phyloP scores from a whole-genome alignment of 73 alveolate genomes.

The Uronychia setigera region DNA sequence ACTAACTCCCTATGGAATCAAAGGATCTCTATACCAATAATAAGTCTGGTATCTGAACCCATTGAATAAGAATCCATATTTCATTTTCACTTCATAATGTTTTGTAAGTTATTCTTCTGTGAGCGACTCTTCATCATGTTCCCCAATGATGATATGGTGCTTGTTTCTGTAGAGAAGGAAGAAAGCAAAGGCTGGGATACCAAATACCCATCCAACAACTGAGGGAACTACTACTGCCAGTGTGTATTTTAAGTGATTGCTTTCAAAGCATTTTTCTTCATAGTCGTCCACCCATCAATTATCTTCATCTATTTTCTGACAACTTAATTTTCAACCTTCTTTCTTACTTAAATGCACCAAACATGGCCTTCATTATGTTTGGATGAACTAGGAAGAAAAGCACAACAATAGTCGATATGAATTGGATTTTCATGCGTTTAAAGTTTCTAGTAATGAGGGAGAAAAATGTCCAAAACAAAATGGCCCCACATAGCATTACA shows the following conservation, averaged over 20 bases:
- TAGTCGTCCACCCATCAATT: slow-evolving; percentile 34
- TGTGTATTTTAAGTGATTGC: slow-evolving; percentile 21
- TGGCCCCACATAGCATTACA: background rate
- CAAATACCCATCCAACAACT: slow-evolving; percentile 45
- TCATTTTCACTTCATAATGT: background rate
- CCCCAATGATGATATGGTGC: slow-evolving; percentile 10
- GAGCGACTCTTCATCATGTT: background rate
- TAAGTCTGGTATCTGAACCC: slow-evolving; percentile 29
- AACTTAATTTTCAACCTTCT: slow-evolving; percentile 33
- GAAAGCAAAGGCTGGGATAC: slow-evolving; percentile 45
- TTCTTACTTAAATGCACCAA: slow-evolving; percentile 41
- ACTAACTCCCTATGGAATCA: slow-evolving; percentile 31
- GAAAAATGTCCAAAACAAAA: background rate
- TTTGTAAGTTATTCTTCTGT: background rate
- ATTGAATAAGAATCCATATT: slow-evolving; percentile 50
- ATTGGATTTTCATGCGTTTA: background rate
- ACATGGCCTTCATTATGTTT: slow-evolving; percentile 51
- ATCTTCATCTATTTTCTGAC: slow-evolving; percentile 36
- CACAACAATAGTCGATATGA: slow-evolving; percentile 46
- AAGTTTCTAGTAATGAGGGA: background rate
- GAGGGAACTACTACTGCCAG: slow-evolving; percentile 38
- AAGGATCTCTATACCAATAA: slow-evolving; percentile 23
- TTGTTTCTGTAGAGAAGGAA: slow-evolving; percentile 13
- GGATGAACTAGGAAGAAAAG: slow-evolving; percentile 67
- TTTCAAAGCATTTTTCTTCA: slow-evolving; percentile 36